A percentile compares a stretch with the other conserved stretches of the same genome.
phyloP scores from a whole-genome alignment of 2,329 filamentous ascomycete genomes.

The Pseudogymnoascus sp. region DNA sequence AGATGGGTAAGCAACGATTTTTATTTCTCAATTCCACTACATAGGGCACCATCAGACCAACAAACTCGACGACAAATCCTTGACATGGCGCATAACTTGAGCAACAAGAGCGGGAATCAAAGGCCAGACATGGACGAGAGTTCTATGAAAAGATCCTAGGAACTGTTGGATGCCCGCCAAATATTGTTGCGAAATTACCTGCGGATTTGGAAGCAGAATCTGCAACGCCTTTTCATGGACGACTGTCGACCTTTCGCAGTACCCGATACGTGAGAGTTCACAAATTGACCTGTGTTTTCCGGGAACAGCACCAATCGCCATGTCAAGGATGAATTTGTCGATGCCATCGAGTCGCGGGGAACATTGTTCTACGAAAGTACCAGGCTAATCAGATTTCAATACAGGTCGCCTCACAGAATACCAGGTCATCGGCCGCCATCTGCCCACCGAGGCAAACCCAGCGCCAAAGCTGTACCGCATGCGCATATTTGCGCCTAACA shows the following conservation, averaged over 20 bases:
- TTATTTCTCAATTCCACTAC: conserved; percentile 15
- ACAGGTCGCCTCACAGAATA: conserved; percentile 99
- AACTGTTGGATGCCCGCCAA: background rate
- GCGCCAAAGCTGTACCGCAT: conserved; percentile 99
- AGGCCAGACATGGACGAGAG: background rate
- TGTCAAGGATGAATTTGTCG: background rate
- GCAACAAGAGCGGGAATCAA: background rate
- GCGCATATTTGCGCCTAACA: conserved; percentile 98
- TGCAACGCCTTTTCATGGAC: background rate
- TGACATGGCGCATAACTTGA: background rate
- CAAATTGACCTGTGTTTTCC: background rate
- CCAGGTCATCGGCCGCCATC: conserved; percentile 99
- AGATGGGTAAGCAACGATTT: conserved; percentile 53
- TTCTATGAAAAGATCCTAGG: background rate
- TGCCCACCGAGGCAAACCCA: conserved; percentile 96
- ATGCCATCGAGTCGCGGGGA: background rate
- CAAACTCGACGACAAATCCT: conserved; percentile 4
- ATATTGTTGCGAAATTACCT: background rate
- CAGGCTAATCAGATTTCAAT: conserved; percentile 28
- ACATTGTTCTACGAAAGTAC: background rate
- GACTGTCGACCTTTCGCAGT: background rate
- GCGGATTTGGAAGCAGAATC: background rate
- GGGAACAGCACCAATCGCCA: background rate
- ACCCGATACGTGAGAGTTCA: background rate
- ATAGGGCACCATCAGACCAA: background rate